These are phyloP conservation scores for Xylariales sp. DNA, from an alignment of 2,329 filamentous ascomycete genomes.

Conservation along the genomic window DNA sequence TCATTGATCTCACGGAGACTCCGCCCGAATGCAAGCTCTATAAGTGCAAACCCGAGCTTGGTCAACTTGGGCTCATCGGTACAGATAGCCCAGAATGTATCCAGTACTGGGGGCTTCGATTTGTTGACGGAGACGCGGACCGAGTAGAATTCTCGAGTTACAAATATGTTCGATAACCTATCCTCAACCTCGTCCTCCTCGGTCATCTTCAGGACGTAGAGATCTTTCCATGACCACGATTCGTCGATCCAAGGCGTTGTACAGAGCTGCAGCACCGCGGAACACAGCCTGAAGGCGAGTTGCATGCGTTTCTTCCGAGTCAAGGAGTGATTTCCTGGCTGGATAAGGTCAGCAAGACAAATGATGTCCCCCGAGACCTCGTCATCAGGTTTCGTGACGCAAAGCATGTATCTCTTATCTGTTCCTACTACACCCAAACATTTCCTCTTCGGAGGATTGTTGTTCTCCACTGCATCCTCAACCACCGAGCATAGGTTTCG, in stretches of 20 bases:
- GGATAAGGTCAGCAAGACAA: neutral
- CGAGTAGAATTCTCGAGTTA: neutral
- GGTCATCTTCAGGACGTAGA: neutral
- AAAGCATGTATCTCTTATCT: too few relatives aligned
- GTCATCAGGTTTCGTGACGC: too few relatives aligned
- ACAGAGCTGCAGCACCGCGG: neutral
- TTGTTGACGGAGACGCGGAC: neutral
- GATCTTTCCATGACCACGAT: neutral
- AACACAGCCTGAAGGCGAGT: neutral
- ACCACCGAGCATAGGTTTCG: too few relatives aligned
- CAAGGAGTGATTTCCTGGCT: neutral
- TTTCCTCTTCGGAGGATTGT: too few relatives aligned
- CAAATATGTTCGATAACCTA: neutral
- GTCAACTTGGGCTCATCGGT: neutral
- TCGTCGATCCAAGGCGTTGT: neutral
- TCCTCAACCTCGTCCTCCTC: neutral
- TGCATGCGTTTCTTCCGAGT: neutral
- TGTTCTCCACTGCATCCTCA: neutral
- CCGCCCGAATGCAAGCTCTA: neutral
- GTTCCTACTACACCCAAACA: too few relatives aligned
- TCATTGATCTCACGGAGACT: neutral
- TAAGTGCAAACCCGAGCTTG: neutral
- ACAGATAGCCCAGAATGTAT: neutral
- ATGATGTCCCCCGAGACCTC: too few relatives aligned
- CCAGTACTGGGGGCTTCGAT: too few relatives aligned